Conservation (phyloP, 202 grass and related monocot genomes). For the Saccharum hybrid region DNA sequence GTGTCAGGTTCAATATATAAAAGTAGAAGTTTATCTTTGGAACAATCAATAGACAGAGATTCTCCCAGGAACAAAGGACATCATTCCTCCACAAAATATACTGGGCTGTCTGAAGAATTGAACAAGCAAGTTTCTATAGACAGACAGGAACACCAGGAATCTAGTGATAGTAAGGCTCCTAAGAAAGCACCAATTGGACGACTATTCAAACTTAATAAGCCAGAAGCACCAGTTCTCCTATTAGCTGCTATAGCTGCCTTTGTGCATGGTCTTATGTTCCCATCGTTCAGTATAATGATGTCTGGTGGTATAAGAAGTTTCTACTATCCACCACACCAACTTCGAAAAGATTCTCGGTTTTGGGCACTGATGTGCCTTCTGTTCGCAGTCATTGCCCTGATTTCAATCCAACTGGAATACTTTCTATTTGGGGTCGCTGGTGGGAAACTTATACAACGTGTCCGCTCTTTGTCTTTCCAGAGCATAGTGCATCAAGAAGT, state of each 20-base stretch:
- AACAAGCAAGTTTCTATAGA: slow-evolving; percentile 32
- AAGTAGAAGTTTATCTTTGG: slow-evolving; percentile 48
- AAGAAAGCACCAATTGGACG: slow-evolving; percentile 49
- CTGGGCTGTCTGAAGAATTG: slow-evolving; percentile 42
- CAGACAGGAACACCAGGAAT: slow-evolving; percentile 30
- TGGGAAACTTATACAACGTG: slow-evolving; percentile 75
- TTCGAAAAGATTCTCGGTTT: slow-evolving; percentile 71
- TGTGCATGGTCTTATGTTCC: slow-evolving; percentile 76
- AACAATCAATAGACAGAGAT: slow-evolving; percentile 49
- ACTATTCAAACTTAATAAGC: slow-evolving; percentile 72
- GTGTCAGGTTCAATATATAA: slow-evolving; percentile 40
- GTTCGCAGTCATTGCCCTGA: slow-evolving; percentile 49
- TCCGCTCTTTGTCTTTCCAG: slow-evolving; percentile 67
- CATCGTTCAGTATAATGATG: slow-evolving; percentile 69
- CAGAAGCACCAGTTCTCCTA: slow-evolving; percentile 62
- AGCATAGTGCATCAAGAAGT: slow-evolving; percentile 79
- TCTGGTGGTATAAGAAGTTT: slow-evolving; percentile 81
- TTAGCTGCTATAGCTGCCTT: slow-evolving; percentile 59
- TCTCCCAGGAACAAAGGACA: slow-evolving; percentile 61
- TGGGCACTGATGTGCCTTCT: slow-evolving; percentile 66
- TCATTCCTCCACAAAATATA: slow-evolving; percentile 44
- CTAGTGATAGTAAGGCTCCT: slow-evolving; percentile 32
- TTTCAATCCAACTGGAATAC: slow-evolving; percentile 60
- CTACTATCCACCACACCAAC: slow-evolving; percentile 61
- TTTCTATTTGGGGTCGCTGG: slow-evolving; percentile 82